phyloP scores from a whole-genome alignment of 2,329 filamentous ascomycete genomes.

The Colletotrichum sublineola region DNA sequence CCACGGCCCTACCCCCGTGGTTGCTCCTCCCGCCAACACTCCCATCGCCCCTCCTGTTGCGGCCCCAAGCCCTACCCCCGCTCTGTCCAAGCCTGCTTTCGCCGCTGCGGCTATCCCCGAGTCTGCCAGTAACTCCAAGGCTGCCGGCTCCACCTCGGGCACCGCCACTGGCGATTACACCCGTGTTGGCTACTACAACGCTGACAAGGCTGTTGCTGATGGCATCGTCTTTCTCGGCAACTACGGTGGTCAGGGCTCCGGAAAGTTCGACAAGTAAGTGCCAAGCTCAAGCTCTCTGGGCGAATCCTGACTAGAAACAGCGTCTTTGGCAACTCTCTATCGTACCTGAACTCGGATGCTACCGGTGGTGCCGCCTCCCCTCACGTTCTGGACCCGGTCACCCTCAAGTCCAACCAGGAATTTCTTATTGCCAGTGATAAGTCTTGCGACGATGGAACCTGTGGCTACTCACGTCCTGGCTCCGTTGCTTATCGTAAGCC shows the following conservation, averaged over 20 bases:
- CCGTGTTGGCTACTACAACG: constrained; percentile 61
- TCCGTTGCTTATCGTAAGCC: constrained; percentile 61
- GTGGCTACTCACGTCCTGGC: constrained; percentile 59
- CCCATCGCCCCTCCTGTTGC: constrained; percentile 41
- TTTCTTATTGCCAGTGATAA: constrained; percentile 61
- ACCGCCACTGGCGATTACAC: constrained; percentile 52
- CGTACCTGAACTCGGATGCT: constrained; percentile 60
- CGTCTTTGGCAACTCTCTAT: constrained; percentile 60
- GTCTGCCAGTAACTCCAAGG: constrained; percentile 35
- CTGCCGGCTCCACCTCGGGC: constrained; percentile 16
- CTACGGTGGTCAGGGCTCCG: constrained; percentile 59
- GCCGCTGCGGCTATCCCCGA: constrained; percentile 28
- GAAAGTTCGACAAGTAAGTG: constrained; percentile 60
- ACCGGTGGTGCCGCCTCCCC: constrained; percentile 54
- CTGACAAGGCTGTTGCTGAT: constrained; percentile 54
- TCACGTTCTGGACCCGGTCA: constrained; percentile 55
- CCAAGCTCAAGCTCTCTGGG: background rate
- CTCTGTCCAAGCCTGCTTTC: constrained; percentile 41
- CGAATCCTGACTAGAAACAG: constrained; percentile 45
- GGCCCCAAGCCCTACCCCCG: constrained; percentile 27
- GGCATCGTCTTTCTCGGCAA: constrained; percentile 65
- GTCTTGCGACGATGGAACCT: constrained; percentile 56
- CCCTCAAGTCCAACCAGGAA: constrained; percentile 59
- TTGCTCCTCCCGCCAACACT: constrained; percentile 28
- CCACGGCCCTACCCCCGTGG: constrained; percentile 51